phyloP scores from a whole-genome alignment of 768 basidiomycete genomes.

The Kwoniella newhampshirensis region DNA sequence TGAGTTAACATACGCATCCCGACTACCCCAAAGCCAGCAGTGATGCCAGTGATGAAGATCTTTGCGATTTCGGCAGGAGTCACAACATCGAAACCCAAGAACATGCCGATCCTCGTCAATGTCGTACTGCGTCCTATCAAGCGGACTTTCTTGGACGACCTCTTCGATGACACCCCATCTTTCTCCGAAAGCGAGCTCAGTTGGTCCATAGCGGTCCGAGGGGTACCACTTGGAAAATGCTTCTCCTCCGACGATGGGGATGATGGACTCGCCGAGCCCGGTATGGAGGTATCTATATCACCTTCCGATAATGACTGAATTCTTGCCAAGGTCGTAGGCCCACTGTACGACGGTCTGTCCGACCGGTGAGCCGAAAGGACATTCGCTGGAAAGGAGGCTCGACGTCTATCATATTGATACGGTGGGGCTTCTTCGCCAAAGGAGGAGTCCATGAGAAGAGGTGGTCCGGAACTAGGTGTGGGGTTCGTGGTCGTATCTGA shows the following conservation, averaged over 20 bases:
- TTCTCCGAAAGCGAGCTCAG: not conserved
- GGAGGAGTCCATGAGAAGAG: not conserved
- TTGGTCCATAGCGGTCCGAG: conserved; percentile 2
- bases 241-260: conserved; percentile 8
- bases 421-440: not conserved
- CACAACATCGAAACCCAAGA: conserved; percentile 50
- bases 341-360: conserved; percentile 17
- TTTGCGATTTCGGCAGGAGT: conserved; percentile 47
- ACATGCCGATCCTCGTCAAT: conserved; percentile 25
- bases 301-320: conserved; percentile 45
- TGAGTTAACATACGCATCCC: conserved; percentile 51
- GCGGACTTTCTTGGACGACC: conserved; percentile 1
- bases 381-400: conserved; percentile 16
- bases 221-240: not conserved
- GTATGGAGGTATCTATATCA: conserved; percentile 17
- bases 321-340: conserved; percentile 25
- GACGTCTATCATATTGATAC: conserved; percentile 11
- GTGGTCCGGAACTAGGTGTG: not conserved
- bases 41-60: conserved; percentile 48
- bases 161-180: not conserved
- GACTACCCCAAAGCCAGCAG: conserved; percentile 52
- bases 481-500: too few relatives aligned
- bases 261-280: not conserved
- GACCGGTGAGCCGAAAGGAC: conserved; percentile 3
- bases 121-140: conserved; percentile 1